Evolutionary conservation across 2,329 filamentous ascomycete species (phyloP).

Genomic region (Daldinia eschscholtzii): DNA sequence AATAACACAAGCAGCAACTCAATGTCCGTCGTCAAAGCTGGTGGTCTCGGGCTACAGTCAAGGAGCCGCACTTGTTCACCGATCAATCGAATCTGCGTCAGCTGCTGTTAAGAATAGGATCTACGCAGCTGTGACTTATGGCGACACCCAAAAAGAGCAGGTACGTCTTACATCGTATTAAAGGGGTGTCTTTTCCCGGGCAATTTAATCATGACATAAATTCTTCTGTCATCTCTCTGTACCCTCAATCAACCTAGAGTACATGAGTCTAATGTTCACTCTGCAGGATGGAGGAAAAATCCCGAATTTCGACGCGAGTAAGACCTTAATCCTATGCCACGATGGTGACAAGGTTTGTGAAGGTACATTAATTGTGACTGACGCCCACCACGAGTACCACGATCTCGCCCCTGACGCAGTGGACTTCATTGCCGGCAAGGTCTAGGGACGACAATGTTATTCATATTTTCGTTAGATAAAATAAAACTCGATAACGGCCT

Average conservation of each 20-base stretch:
- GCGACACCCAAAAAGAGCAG: slow-evolving; percentile 56
- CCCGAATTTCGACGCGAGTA: slow-evolving; percentile 49
- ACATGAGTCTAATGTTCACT: background rate
- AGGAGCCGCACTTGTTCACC: slow-evolving; percentile 61
- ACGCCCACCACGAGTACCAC: slow-evolving; percentile 35
- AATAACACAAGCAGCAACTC: slow-evolving; percentile 51
- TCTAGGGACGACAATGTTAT: slow-evolving; percentile 8
- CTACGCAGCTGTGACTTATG: slow-evolving; percentile 58
- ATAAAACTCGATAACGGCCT: background rate
- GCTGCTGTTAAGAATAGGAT: slow-evolving; percentile 50
- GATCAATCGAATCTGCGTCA: slow-evolving; percentile 53
- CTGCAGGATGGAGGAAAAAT: slow-evolving; percentile 50
- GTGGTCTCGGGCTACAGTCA: slow-evolving; percentile 59
- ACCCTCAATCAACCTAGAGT: background rate
- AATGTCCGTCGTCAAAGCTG: slow-evolving; percentile 58
- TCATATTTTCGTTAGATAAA: background rate
- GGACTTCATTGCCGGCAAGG: slow-evolving; percentile 39
- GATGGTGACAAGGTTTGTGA: slow-evolving; percentile 64
- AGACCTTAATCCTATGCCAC: slow-evolving; percentile 61
- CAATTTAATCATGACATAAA: background rate
- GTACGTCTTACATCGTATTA: background rate
- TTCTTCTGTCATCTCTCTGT: background rate
- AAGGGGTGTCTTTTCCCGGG: background rate
- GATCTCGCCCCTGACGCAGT: slow-evolving; percentile 40
- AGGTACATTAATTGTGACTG: slow-evolving; percentile 57